Evolutionary conservation across 805 yeast genomes (phyloP).

Genomic region (Schwanniomyces yamadae): DNA sequence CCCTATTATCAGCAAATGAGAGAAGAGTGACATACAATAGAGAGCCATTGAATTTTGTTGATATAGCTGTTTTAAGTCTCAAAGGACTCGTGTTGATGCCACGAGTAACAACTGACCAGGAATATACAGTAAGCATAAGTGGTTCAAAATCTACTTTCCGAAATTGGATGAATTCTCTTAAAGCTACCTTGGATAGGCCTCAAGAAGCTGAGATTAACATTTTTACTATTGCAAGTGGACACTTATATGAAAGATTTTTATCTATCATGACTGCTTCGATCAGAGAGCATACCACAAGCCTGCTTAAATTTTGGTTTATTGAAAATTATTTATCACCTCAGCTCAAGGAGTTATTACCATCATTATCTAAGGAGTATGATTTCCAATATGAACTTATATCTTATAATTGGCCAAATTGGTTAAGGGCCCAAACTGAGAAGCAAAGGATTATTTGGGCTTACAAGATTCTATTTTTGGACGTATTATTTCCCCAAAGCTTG

Average conservation of each 20-base stretch:
- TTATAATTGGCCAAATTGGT: slow-evolving; percentile 92
- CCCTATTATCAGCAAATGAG: slow-evolving; percentile 38
- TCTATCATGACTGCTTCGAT: slow-evolving; percentile 82
- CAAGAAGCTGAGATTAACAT: slow-evolving; percentile 68
- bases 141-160: not conserved
- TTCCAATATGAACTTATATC: slow-evolving; percentile 76
- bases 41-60: slow-evolving; percentile 17
- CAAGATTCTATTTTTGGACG: slow-evolving; percentile 83
- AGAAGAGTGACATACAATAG: slow-evolving; percentile 38
- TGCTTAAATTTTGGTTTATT: slow-evolving; percentile 80
- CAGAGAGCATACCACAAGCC: slow-evolving; percentile 54
- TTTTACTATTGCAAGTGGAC: slow-evolving; percentile 82
- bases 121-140: not conserved
- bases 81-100: slow-evolving; percentile 49
- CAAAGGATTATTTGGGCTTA: slow-evolving; percentile 86
- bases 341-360: slow-evolving; percentile 60
- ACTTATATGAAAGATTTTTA: slow-evolving; percentile 68
- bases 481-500: slow-evolving; percentile 75
- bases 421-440: slow-evolving; percentile 72
- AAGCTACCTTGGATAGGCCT: slow-evolving; percentile 2
- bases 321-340: slow-evolving; percentile 77
- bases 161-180: not conserved
- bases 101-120: slow-evolving; percentile 27
- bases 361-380: slow-evolving; percentile 54
- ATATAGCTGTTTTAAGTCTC: slow-evolving; percentile 41